These are phyloP conservation scores for Pugionium dolabratum DNA, from an alignment of 345 rosid species.

Conservation along the genomic window DNA sequence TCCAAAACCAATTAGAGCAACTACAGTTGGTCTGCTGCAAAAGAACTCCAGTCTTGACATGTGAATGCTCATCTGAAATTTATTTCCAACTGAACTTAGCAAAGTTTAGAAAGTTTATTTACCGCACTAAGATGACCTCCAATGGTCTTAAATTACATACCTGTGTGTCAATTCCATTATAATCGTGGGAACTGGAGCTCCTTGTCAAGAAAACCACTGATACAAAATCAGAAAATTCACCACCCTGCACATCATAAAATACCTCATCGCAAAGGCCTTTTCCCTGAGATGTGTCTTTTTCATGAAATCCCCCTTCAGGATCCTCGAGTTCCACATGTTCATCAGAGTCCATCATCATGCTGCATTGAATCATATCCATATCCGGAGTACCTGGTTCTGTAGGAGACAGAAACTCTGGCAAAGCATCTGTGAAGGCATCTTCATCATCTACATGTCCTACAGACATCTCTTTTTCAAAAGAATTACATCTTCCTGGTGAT, in stretches of 20 bases:
- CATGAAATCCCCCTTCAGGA: conserved; percentile 50
- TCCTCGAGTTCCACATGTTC: conserved; percentile 52
- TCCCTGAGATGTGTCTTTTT: conserved; percentile 53
- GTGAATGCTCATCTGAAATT: conserved; percentile 87
- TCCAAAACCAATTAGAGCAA: conserved; percentile 95
- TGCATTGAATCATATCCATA: conserved; percentile 49
- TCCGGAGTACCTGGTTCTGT: conserved; percentile 58
- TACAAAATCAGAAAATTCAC: conserved; percentile 74
- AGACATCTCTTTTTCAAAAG: conserved; percentile 46
- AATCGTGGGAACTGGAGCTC: conserved; percentile 77
- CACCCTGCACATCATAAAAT: conserved; percentile 86
- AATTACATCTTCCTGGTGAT: conserved; percentile 40
- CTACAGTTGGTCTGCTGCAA: conserved; percentile 91
- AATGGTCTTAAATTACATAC: conserved; percentile 48
- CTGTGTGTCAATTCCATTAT: conserved; percentile 91
- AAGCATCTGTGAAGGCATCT: conserved; percentile 84
- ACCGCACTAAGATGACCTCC: conserved; percentile 14
- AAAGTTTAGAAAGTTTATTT: conserved; percentile 28
- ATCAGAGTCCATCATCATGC: conserved; percentile 44
- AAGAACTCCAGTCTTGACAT: conserved; percentile 96
- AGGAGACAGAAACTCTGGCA: conserved; percentile 75
- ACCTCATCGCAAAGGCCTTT: conserved; percentile 61
- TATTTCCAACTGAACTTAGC: conserved; percentile 41
- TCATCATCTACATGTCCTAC: conserved; percentile 65
- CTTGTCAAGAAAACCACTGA: conserved; percentile 73